Conservation (phyloP, 257 asterid genomes). For the Solanum microdontum region DNA sequence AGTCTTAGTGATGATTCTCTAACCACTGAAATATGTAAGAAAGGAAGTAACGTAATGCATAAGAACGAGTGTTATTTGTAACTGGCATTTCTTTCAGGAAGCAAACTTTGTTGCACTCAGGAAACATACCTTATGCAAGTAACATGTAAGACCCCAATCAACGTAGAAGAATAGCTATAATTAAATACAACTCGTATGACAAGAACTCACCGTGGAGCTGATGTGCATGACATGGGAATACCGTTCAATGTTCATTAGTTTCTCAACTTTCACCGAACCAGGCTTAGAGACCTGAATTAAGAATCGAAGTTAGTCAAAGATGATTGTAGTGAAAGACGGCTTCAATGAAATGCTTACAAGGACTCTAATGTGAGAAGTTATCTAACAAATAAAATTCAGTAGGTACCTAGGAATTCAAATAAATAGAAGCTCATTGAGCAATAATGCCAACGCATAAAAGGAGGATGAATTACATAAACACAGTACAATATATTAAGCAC, state of each 20-base stretch:
- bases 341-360: background rate
- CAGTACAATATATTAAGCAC: background rate
- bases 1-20: background rate
- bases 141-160: background rate
- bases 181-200: background rate
- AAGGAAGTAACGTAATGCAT: background rate
- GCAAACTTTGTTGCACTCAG: background rate
- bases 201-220: conserved; percentile 78
- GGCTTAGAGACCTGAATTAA: conserved; percentile 71
- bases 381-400: background rate
- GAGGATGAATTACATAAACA: background rate
- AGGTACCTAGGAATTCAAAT: background rate
- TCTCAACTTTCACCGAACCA: conserved; percentile 92
- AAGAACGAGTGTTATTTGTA: background rate
- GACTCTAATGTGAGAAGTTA: background rate
- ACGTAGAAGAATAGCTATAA: background rate
- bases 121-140: background rate
- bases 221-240: conserved; percentile 99
- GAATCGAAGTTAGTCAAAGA: background rate
- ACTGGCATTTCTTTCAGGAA: background rate
- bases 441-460: background rate
- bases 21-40: background rate
- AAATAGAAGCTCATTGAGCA: background rate
- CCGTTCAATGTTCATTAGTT: conserved; percentile 90
- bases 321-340: background rate